Conservation (phyloP, 2,329 filamentous ascomycete genomes). For the Catunica adiposa region DNA sequence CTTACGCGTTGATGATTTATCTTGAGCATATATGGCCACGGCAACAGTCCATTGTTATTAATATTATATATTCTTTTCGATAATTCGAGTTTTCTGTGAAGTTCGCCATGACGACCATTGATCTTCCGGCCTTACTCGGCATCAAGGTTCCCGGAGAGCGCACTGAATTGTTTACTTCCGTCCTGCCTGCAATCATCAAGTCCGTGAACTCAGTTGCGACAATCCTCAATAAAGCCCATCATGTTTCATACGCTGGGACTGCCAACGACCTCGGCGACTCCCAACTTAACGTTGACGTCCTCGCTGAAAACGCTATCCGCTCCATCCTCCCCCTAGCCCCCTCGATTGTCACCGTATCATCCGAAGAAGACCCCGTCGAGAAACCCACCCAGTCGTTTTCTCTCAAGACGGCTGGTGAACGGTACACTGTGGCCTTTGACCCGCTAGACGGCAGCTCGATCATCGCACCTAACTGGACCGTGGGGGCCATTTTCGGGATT, state of each 20-base stretch:
- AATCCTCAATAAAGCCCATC: constrained; percentile 28
- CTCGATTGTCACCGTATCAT: constrained; percentile 34
- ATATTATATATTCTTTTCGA: too few relatives aligned
- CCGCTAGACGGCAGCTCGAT: constrained; percentile 47
- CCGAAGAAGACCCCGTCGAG: constrained; percentile 45
- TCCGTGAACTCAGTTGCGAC: constrained; percentile 29
- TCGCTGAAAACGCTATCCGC: constrained; percentile 33
- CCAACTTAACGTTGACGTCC: constrained; percentile 41
- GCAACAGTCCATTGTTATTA: too few relatives aligned
- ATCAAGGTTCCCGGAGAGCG: constrained; percentile 17
- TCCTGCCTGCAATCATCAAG: constrained; percentile 33
- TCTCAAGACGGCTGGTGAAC: constrained; percentile 21
- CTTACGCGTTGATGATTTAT: too few relatives aligned
- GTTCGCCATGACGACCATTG: background rate
- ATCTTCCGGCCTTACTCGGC: constrained; percentile 15
- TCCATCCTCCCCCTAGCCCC: constrained; percentile 24
- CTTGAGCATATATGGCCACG: too few relatives aligned
- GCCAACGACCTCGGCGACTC: constrained; percentile 42
- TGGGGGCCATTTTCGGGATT: constrained; percentile 42
- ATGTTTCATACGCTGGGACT: constrained; percentile 23
- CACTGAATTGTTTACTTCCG: constrained; percentile 25
- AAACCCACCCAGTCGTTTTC: constrained; percentile 17
- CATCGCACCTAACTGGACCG: constrained; percentile 40
- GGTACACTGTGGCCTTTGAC: constrained; percentile 45
- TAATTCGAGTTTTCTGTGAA: background rate